These are phyloP conservation scores for Primulina eburnea DNA, from an alignment of 257 asterid species.

Conservation along the genomic window DNA sequence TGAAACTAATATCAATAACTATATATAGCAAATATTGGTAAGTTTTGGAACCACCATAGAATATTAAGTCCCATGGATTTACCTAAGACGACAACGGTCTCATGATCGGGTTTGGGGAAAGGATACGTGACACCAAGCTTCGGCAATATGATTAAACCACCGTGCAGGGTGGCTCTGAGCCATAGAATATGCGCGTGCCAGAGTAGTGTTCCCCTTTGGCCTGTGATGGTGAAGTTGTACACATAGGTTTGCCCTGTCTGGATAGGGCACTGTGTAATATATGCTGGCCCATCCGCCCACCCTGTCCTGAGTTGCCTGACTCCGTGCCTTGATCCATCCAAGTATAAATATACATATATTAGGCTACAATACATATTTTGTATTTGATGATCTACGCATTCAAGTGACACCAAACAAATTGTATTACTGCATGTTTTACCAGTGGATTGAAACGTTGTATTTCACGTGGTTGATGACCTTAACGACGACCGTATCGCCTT, in stretches of 20 bases:
- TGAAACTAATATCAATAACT: too few species aligned
- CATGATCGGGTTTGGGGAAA: conserved; percentile 64
- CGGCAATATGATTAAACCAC: conserved; percentile 63
- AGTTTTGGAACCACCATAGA: too few species aligned
- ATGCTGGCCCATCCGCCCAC: conserved; percentile 81
- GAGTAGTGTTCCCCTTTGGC: conserved; percentile 63
- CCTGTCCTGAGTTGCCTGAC: conserved; percentile 58
- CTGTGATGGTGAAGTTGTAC: conserved; percentile 61
- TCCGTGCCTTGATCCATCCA: conserved; percentile 57
- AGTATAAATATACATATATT: neutral
- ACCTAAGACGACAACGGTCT: conserved; percentile 52
- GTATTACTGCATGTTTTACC: too few species aligned
- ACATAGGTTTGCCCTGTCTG: conserved; percentile 57
- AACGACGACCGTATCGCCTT: conserved; percentile 65
- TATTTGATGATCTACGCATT: neutral
- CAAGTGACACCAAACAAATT: too few species aligned
- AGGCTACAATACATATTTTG: too few species aligned
- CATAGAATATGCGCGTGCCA: conserved; percentile 77
- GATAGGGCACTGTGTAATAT: conserved; percentile 72
- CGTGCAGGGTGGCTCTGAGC: conserved; percentile 70
- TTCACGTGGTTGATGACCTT: conserved; percentile 81
- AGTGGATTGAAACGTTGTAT: conserved; percentile 74
- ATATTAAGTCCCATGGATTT: too few species aligned
- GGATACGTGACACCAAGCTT: conserved; percentile 62
- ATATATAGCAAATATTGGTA: too few species aligned